A percentile compares a stretch with the other conserved stretches of the same genome.
These are phyloP conservation scores for Botrytis aclada DNA, from an alignment of 2,329 filamentous ascomycete species.

Conservation along the genomic window DNA sequence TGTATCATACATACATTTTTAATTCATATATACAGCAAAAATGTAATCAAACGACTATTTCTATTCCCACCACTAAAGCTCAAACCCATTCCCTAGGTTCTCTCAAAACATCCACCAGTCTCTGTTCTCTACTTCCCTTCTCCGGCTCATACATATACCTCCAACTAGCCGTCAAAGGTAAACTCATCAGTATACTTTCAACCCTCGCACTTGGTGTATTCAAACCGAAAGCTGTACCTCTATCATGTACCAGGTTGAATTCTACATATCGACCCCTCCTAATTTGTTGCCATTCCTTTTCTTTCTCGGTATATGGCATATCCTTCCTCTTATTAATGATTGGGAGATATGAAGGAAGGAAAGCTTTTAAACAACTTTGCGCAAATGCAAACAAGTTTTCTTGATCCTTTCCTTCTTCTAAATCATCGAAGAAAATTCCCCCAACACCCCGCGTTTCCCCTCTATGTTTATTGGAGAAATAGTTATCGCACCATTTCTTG, in stretches of 20 bases:
- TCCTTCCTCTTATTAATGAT: constrained; percentile 87
- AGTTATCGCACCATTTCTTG: constrained; percentile 98
- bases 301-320: constrained; percentile 79
- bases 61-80: constrained; percentile 8
- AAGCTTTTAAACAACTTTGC: constrained; percentile 79
- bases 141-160: constrained; percentile 90
- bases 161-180: constrained; percentile 91
- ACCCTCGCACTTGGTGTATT: constrained; percentile 88
- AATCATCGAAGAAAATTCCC: constrained; percentile 98
- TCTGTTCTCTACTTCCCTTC: constrained; percentile 71
- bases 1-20: not conserved
- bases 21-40: not conserved
- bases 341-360: constrained; percentile 86
- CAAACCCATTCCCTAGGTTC: constrained; percentile 66
- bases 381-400: constrained; percentile 89
- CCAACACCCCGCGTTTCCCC: constrained; percentile 83
- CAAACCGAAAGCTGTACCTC: constrained; percentile 89
- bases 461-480: constrained; percentile 92
- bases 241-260: constrained; percentile 96
- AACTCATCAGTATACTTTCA: constrained; percentile 96
- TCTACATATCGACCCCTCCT: constrained; percentile 94
- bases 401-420: constrained; percentile 82
- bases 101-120: constrained; percentile 69
- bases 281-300: constrained; percentile 97
- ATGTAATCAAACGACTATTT: not conserved